Evolutionary conservation across 2,329 filamentous ascomycete genomes (phyloP), one percentile per base, ranked within the genome.

Genomic region (Trichoderma sp.): DNA sequence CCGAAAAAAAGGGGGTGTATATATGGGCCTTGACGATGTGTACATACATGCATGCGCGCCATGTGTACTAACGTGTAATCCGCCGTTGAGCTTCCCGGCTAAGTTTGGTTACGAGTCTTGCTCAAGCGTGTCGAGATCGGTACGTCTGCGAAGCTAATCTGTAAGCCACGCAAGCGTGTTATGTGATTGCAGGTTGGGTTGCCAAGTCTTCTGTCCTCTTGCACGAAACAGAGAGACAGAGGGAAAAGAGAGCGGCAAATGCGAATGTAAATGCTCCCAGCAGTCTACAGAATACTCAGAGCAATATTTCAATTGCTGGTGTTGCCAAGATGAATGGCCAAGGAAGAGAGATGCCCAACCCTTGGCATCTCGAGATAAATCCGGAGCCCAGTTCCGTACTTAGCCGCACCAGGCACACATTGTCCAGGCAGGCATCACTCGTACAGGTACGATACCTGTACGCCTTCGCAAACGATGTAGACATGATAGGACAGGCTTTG

Each of bases 1-100:
- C 15, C 28, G n/a, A 30, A 57, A 67, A 66, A 57, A 12, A 26
- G 47, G 23, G 32, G n/a, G 64, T 17, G 30, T n/a, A 28, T 66
- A 34, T 30, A 39, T 39, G 47, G 20, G 26, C 53, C 34, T 58
- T 13, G 36, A 67, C 50, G 30, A 63, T 20, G 34, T 34, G 43
- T 34, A 53, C 43, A 65, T 34, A 53, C 43, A 65, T 65, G 62
- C 62, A 65, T 53, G 62, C 43, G 43, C 39, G 39, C 62, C 65
- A 58, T 58, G 17, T 39, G 23, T 39, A 17, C 12, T 15, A 30
- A 58, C 12, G 32, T n/a, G 65, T 17, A 50, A 64, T 64, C 17
- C 17, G 26, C 26, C n/a, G 39, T 9, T 20, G 36, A 50, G 39
- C 26, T 50, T 32, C 62, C 61, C 26, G 39, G 36, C 30, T 47